Evolutionary conservation across 441 rosid genomes (phyloP), one percentile per base, ranked within the genome.

Genomic region (Euphorbia corollata): DNA sequence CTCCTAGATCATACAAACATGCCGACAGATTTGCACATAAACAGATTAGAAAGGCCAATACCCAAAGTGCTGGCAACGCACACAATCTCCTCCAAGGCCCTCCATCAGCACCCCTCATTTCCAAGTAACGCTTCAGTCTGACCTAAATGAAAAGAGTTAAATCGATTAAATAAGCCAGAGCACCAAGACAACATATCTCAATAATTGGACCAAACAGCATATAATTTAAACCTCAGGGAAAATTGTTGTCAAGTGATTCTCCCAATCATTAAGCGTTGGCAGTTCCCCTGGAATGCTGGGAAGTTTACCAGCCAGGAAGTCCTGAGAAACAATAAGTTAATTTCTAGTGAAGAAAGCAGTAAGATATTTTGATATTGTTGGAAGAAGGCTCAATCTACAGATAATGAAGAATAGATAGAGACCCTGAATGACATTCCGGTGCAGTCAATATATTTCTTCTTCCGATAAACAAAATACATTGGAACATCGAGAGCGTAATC

Each of bases 101-200:
- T 77, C 99, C 98, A 84, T 91, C 99, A 80, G 98, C 97, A 64
- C 99, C 99, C 78, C 98, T 91, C 99, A 95, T 95, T 82, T 95
- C 99, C 83, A 95, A 79, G 81, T 91, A 95, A 64, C 99, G 85
- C 87, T 95, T 94, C 74, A 94, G 77, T 71, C 99, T 85, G 67
- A 91, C 99, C 98, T 91, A 82, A 70, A 80, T 55, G 48, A 71
- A 66, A 66, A n/a, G 48, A 68, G 48, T 51, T 38, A 13, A 20
- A 22, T 50, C 27, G 67, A 19, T 71, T 68, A 76, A 68, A 70
- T 47, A 54, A 61, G 53, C 48, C 61, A 47, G 38, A 22, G 39
- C 43, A 67, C 56, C 24, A 34, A 19, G 53, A 63, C 63, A 59
- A 19, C 10, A 53, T 32, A 7, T 15, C 58, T 51, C 30, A 65